A percentile compares a stretch with the other conserved stretches of the same genome.
Evolutionary conservation across 1,284 basidiomycete species (phyloP).

Genomic region (Puccinia sorghi): DNA sequence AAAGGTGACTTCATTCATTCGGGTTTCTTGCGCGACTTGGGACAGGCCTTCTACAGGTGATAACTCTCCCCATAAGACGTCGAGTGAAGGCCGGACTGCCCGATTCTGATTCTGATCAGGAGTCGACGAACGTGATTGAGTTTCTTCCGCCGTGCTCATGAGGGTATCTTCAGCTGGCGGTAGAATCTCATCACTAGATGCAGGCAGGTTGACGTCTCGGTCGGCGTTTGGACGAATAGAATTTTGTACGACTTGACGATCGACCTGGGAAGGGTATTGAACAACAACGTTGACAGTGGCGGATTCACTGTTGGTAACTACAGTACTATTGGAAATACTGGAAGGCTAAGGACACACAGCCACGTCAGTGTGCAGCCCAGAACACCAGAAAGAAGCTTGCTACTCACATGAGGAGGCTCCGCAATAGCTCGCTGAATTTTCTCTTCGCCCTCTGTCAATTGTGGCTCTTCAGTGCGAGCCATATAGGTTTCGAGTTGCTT

Average conservation of each 20-base stretch:
- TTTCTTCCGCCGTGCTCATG: background rate
- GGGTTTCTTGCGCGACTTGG: background rate
- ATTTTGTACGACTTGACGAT: background rate
- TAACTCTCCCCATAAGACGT: constrained; percentile 19
- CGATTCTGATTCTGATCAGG: background rate
- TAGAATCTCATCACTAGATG: background rate
- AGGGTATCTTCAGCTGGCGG: background rate
- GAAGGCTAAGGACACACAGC: background rate
- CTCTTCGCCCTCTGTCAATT: background rate
- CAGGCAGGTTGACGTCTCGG: background rate
- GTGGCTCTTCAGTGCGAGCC: background rate
- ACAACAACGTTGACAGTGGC: background rate
- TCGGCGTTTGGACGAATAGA: background rate
- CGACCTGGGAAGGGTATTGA: background rate
- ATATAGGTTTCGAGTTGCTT: constrained; percentile 4
- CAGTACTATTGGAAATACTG: background rate
- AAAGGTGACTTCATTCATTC: constrained; percentile 33
- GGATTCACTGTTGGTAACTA: background rate
- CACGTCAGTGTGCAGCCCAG: background rate
- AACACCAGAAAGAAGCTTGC: background rate
- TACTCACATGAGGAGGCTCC: background rate
- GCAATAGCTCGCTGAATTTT: background rate
- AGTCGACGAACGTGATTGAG: background rate
- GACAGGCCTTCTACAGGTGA: background rate
- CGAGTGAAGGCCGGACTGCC: background rate